Base-by-base conservation (phyloP, 805 yeast genomes). In the Yarrowia keelungensis region DNA sequence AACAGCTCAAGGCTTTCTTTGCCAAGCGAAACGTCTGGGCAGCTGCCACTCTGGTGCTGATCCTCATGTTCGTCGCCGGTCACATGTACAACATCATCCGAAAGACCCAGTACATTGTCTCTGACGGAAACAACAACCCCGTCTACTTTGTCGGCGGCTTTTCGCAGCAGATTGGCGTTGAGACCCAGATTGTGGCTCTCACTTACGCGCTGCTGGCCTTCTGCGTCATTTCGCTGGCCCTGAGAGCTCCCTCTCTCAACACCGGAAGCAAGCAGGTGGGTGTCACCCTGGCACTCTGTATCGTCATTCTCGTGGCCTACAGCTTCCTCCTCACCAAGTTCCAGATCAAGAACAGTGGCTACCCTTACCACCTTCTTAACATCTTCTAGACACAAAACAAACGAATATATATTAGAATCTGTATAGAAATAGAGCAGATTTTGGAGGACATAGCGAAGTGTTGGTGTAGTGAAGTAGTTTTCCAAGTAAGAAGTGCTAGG, bases 41-140 rank as follows among this genome's bases (percentile, higher is more conserved):
- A 53, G 85, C 87, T 1, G 54, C 85, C 11, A 83, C 90, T 3
- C 81, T 90, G n/a, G 80, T 89, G 69, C 73, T 85, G 19, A 84
- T 91, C 45, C 80, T 93, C 70, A 79, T 92, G 73, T 90, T 93
- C 82, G 87, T 85, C 59, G 82, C 94, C 8, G 99, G 99, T 16
- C 90, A 92, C 79, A 95, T 95, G 99, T 95, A 87, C 84, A 93
- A 92, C 77, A 85, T 86, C 72, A 95, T 95, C 71, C 86, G 98
- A 78, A 84, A 85, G 46, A 83, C 88, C 8, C 92, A 83, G 39
- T 80, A 83, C 71, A 81, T 84, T 45, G 85, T 85, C 41, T 77
- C 78, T 53, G 77, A 78, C 53, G 77, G 76, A 45, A 73, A 77
- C 53, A 85, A 85, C 59, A 76, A 75, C 35, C 76, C 81, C 35